These are phyloP conservation scores for Hyaloscypha bicolor DNA, from an alignment of 495 filamentous ascomycete genomes.

Conservation along the genomic window DNA sequence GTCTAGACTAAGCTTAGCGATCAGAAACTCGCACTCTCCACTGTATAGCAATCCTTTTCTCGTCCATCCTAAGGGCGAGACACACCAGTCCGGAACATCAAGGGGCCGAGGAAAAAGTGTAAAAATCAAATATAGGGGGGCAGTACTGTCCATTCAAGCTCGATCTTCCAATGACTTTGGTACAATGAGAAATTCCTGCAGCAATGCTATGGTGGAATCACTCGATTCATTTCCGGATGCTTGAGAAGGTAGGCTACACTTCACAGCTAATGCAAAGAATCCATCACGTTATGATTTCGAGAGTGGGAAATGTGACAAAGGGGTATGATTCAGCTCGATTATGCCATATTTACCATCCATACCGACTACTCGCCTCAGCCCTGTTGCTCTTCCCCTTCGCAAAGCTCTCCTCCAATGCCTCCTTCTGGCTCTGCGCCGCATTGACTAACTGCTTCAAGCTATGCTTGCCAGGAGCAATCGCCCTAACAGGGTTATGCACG, in stretches of 20 bases:
- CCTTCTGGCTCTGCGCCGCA: slow-evolving; percentile 74
- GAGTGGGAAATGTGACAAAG: not conserved
- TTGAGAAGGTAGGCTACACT: not conserved
- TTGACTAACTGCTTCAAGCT: slow-evolving; percentile 84
- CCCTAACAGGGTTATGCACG: slow-evolving; percentile 78
- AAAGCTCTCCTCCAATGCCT: slow-evolving; percentile 88
- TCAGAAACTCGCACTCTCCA: too few relatives aligned
- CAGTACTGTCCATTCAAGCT: not conserved
- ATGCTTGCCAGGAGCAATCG: slow-evolving; percentile 88
- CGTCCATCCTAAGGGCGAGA: too few relatives aligned
- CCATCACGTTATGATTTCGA: not conserved
- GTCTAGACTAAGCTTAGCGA: too few relatives aligned
- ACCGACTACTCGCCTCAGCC: slow-evolving; percentile 75
- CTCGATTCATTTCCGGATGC: not conserved
- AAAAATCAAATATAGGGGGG: too few relatives aligned
- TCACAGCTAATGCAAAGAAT: too few relatives aligned
- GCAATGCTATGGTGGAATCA: not conserved
- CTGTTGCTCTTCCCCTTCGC: slow-evolving; percentile 72
- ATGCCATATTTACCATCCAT: slow-evolving; percentile 67
- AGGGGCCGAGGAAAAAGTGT: too few relatives aligned
- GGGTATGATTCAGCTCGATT: slow-evolving; percentile 1
- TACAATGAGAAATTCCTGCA: not conserved
- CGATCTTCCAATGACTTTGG: not conserved
- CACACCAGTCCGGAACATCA: too few relatives aligned
- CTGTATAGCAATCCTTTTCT: too few relatives aligned